phyloP scores from a whole-genome alignment of 192 early-diverging fungal genomes.

The Coemansia sp. region DNA sequence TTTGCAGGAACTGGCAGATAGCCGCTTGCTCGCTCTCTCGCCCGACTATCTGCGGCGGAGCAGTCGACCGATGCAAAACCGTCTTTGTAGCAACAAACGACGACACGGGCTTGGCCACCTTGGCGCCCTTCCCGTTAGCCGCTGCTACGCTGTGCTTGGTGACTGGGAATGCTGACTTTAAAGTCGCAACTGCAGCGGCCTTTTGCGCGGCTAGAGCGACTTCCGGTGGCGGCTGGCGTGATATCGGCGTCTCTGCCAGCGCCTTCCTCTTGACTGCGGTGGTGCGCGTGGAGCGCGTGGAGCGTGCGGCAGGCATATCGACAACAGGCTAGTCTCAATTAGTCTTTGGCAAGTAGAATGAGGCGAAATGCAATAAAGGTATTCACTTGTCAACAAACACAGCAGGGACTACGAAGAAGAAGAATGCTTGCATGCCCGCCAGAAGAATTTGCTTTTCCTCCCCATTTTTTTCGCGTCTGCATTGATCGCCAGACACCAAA shows the following conservation, averaged over 20 bases:
- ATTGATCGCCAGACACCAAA: slow-evolving; percentile 11
- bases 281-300: slow-evolving; percentile 19
- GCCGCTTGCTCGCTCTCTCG: slow-evolving; percentile 37
- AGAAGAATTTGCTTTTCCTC: neutral
- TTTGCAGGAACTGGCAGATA: slow-evolving; percentile 34
- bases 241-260: slow-evolving; percentile 35
- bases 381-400: slow-evolving; percentile 4
- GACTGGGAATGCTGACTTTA: slow-evolving; percentile 36
- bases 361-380: neutral
- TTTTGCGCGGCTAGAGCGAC: slow-evolving; percentile 6
- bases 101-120: slow-evolving; percentile 14
- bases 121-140: neutral
- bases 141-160: slow-evolving; percentile 25
- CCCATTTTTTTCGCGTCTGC: slow-evolving; percentile 17
- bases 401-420: slow-evolving; percentile 4
- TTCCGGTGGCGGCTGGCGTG: slow-evolving; percentile 21
- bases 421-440: neutral
- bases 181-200: slow-evolving; percentile 4
- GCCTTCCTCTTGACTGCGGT: slow-evolving; percentile 21
- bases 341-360: slow-evolving; percentile 2
- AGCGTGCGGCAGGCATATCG: slow-evolving; percentile 42
- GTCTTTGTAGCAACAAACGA: slow-evolving; percentile 36
- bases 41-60: slow-evolving; percentile 48
- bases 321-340: neutral
- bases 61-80: slow-evolving; percentile 41